A percentile compares a stretch with the other conserved stretches of the same genome.
These are phyloP conservation scores for Eutrema japonicum DNA, from an alignment of 345 rosid genomes.

Conservation along the genomic window DNA sequence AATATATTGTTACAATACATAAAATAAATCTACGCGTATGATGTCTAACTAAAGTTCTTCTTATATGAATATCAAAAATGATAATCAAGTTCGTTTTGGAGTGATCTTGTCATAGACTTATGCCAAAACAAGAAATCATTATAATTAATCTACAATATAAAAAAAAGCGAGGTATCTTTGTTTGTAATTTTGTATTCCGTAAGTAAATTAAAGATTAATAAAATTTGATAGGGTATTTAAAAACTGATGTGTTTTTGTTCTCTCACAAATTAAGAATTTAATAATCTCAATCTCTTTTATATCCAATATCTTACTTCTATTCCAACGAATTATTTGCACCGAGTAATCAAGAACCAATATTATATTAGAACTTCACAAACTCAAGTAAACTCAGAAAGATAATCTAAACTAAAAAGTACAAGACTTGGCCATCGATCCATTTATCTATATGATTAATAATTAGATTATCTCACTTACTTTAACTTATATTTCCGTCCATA, in stretches of 20 bases:
- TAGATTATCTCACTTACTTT: slow-evolving; percentile 33
- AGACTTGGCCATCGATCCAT: slow-evolving; percentile 38
- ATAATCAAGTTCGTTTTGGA: slow-evolving; percentile 3
- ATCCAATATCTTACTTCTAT: not conserved
- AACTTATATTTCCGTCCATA: slow-evolving; percentile 36
- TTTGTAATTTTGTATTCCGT: slow-evolving; percentile 4
- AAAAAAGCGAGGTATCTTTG: not conserved
- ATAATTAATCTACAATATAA: slow-evolving; percentile 3
- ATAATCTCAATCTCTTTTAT: slow-evolving; percentile 13
- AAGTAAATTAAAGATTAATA: not conserved
- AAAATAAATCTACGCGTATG: not conserved
- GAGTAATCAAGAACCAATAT: slow-evolving; percentile 38
- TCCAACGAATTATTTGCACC: slow-evolving; percentile 28
- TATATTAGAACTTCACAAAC: slow-evolving; percentile 40
- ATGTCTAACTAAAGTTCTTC: not conserved
- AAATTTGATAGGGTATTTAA: not conserved
- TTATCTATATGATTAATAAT: slow-evolving; percentile 16
- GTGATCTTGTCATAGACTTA: not conserved
- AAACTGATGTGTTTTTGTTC: slow-evolving; percentile 3
- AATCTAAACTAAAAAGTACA: slow-evolving; percentile 41
- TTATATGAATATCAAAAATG: no score
- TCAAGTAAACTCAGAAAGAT: slow-evolving; percentile 41
- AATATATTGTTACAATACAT: not conserved
- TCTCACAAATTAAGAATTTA: not conserved
- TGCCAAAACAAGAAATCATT: not conserved